Evolutionary conservation across 306 rosid genomes (phyloP).

Genomic region (Urtica urens): DNA sequence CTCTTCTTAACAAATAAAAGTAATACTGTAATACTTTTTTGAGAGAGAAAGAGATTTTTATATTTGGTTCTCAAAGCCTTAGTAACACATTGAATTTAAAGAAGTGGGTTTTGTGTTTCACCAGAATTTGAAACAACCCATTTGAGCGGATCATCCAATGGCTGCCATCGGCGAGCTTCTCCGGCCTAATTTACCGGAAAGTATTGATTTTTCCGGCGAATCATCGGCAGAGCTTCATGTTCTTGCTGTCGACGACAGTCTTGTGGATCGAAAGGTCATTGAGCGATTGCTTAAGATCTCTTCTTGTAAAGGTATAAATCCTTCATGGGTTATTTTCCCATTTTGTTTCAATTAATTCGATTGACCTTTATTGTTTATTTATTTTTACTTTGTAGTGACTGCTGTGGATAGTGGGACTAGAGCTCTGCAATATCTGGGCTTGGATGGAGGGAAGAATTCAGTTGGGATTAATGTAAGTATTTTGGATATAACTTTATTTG

Average conservation of each 20-base stretch:
- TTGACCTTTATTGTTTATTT: not conserved
- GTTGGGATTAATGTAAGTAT: constrained; percentile 64
- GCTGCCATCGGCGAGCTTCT: constrained; percentile 28
- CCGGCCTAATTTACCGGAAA: constrained; percentile 27
- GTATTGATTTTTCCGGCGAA: constrained; percentile 18
- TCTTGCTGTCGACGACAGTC: constrained; percentile 85
- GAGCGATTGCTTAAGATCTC: constrained; percentile 67
- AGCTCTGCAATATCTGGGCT: constrained; percentile 83
- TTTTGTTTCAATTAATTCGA: not conserved
- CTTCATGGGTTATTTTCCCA: not conserved
- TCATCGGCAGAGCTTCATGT: constrained; percentile 51
- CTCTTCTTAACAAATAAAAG: too few relatives aligned
- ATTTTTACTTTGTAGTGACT: constrained; percentile 44
- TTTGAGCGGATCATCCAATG: constrained; percentile 21
- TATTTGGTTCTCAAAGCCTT: too few relatives aligned
- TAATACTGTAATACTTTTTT: too few relatives aligned
- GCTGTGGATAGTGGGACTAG: constrained; percentile 87
- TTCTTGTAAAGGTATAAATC: constrained; percentile 67
- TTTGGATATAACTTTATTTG: not conserved
- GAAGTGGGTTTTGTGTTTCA: not conserved
- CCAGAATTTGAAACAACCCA: not conserved
- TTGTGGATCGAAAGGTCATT: constrained; percentile 72
- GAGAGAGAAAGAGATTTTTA: too few relatives aligned
- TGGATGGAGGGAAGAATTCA: constrained; percentile 63
- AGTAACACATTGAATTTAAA: not conserved